phyloP scores from a whole-genome alignment of 2,329 filamentous ascomycete species.

The Pseudogymnoascus sp. region DNA sequence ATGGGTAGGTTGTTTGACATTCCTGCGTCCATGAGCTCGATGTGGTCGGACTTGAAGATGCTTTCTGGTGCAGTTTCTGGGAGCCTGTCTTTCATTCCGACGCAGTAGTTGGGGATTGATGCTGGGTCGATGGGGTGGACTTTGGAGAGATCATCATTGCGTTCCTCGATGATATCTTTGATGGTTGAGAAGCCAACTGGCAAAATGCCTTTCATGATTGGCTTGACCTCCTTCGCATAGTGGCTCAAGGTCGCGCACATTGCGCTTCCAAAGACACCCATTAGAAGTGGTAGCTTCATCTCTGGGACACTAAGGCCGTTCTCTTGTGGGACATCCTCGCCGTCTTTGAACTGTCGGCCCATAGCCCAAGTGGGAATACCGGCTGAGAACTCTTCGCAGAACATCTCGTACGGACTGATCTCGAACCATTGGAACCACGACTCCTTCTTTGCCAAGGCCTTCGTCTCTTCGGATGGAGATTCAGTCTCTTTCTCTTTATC shows the following conservation, averaged over 20 bases:
- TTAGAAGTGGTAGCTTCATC: slow-evolving; percentile 68
- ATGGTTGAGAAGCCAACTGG: slow-evolving; percentile 62
- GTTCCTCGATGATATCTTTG: slow-evolving; percentile 73
- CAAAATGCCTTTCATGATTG: slow-evolving; percentile 59
- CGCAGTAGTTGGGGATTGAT: slow-evolving; percentile 78
- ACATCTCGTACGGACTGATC: slow-evolving; percentile 88
- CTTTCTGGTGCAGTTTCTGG: slow-evolving; percentile 70
- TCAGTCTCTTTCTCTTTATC: slow-evolving; percentile 29
- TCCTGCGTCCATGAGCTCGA: slow-evolving; percentile 89
- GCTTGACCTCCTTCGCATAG: slow-evolving; percentile 91
- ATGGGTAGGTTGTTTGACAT: slow-evolving; percentile 98
- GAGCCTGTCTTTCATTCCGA: slow-evolving; percentile 69
- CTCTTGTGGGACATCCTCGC: slow-evolving; percentile 50
- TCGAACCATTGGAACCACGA: slow-evolving; percentile 99
- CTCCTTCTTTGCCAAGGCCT: slow-evolving; percentile 50
- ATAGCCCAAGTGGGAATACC: slow-evolving; percentile 94
- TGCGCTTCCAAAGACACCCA: slow-evolving; percentile 94
- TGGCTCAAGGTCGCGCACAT: slow-evolving; percentile 94
- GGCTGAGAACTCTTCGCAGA: slow-evolving; percentile 83
- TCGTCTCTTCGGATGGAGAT: slow-evolving; percentile 38
- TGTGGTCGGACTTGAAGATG: slow-evolving; percentile 60
- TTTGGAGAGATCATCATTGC: slow-evolving; percentile 77
- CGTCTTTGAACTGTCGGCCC: slow-evolving; percentile 71
- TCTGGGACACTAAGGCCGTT: slow-evolving; percentile 70
- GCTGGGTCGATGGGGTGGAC: slow-evolving; percentile 93